A percentile compares a stretch with the other conserved stretches of the same genome.
Evolutionary conservation across 2,329 filamentous ascomycete genomes (phyloP).

Genomic region (Calonectria multiphialidica): DNA sequence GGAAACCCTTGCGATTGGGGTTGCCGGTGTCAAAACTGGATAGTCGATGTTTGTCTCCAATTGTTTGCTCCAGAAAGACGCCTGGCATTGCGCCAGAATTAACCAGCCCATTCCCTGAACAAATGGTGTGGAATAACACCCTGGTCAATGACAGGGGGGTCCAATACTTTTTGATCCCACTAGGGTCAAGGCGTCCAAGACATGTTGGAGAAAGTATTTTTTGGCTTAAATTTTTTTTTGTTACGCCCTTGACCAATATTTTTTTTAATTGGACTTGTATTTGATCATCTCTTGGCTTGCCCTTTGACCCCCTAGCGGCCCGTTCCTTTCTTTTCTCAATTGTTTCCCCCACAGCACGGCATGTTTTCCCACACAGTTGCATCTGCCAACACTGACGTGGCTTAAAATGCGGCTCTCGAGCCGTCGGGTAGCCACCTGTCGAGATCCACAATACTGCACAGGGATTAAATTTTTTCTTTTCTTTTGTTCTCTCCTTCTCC

Average conservation of each 20-base stretch:
- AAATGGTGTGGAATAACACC: slow-evolving; percentile 40
- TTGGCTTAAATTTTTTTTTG: neutral
- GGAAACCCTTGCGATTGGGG: slow-evolving; percentile 18
- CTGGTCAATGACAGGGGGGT: slow-evolving; percentile 37
- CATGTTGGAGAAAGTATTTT: slow-evolving; percentile 22
- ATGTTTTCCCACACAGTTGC: slow-evolving; percentile 37
- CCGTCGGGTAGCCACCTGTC: slow-evolving; percentile 11
- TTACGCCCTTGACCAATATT: neutral
- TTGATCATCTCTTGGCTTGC: slow-evolving; percentile 10
- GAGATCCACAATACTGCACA: slow-evolving; percentile 31
- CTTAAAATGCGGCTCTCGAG: slow-evolving; percentile 39
- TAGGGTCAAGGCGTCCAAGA: slow-evolving; percentile 20
- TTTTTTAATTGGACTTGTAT: neutral
- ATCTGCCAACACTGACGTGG: slow-evolving; percentile 43
- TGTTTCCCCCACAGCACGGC: slow-evolving; percentile 25
- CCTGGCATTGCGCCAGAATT: slow-evolving; percentile 12
- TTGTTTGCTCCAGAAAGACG: slow-evolving; percentile 12
- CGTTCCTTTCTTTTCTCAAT: slow-evolving; percentile 33
- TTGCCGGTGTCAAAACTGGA: slow-evolving; percentile 11
- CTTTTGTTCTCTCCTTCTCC: neutral
- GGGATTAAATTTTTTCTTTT: slow-evolving; percentile 14
- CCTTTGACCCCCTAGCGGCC: slow-evolving; percentile 18
- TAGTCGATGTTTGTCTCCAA: slow-evolving; percentile 9
- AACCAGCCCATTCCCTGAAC: slow-evolving; percentile 10
- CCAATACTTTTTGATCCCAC: neutral